Conservation (phyloP, 2,329 filamentous ascomycete genomes). For the Pestalotiopsis sp. region DNA sequence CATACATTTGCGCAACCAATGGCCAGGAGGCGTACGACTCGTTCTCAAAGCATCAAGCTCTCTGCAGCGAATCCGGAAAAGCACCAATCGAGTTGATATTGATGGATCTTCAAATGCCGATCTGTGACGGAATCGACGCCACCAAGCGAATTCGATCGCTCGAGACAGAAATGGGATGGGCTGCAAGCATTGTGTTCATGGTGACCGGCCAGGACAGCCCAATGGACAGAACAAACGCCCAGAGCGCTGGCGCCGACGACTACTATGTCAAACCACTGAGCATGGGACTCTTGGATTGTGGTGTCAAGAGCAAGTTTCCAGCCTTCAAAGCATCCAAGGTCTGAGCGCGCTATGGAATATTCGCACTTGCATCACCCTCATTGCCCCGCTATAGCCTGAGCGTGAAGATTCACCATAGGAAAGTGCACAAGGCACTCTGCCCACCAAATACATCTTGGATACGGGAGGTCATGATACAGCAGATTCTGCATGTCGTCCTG, state of each 20-base stretch:
- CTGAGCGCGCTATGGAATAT: background rate
- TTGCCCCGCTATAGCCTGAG: too few relatives aligned
- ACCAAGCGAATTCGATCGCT: slow-evolving; percentile 40
- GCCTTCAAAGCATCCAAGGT: background rate
- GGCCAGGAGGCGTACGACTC: slow-evolving; percentile 46
- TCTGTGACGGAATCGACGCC: slow-evolving; percentile 43
- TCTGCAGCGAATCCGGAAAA: slow-evolving; percentile 11
- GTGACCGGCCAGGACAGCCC: slow-evolving; percentile 30
- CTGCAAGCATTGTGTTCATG: slow-evolving; percentile 18
- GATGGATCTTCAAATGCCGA: slow-evolving; percentile 48
- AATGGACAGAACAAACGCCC: background rate
- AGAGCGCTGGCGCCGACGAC: slow-evolving; percentile 15
- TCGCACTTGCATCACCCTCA: too few relatives aligned
- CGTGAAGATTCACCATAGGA: too few relatives aligned
- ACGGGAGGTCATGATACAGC: too few relatives aligned
- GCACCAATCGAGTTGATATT: slow-evolving; percentile 43
- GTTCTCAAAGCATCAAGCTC: slow-evolving; percentile 26
- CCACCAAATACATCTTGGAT: too few relatives aligned
- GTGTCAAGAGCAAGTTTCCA: slow-evolving; percentile 9
- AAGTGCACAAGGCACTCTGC: too few relatives aligned
- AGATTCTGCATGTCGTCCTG: too few relatives aligned
- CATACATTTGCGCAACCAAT: slow-evolving; percentile 44
- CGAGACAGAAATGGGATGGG: slow-evolving; percentile 28
- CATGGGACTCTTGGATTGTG: slow-evolving; percentile 9
- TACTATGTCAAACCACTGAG: slow-evolving; percentile 16